Percentiles rank a stretch among this genome's conserved stretches.
Evolutionary conservation across 208 protist genomes (phyloP).

Genomic region (Trichomonas vaginalis): DNA sequence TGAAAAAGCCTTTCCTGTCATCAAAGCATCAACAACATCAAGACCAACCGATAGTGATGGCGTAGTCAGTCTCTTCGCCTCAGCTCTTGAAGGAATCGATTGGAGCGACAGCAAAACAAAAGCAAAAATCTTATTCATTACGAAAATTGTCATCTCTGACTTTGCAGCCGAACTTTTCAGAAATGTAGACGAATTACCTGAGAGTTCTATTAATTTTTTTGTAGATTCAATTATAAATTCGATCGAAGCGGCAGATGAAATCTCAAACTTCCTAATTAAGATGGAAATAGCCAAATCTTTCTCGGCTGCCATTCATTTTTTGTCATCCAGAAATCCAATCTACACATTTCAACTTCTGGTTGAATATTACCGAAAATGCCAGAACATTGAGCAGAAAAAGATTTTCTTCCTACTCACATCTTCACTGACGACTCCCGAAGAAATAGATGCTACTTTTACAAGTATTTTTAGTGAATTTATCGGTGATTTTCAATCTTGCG

Average conservation of each 20-base stretch:
- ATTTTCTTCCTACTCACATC: neutral
- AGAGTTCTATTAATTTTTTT: neutral
- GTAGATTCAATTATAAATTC: neutral
- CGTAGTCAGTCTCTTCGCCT: neutral
- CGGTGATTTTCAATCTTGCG: neutral
- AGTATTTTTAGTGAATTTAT: neutral
- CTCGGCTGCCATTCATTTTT: neutral
- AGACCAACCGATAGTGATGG: neutral
- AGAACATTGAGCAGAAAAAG: neutral
- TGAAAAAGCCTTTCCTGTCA: neutral
- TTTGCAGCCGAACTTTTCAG: neutral
- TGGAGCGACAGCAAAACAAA: neutral
- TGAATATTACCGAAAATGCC: neutral
- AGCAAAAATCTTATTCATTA: neutral
- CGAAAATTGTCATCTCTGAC: neutral
- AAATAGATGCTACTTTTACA: neutral
- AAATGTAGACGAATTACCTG: neutral
- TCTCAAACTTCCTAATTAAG: neutral
- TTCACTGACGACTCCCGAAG: neutral
- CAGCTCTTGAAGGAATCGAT: neutral
- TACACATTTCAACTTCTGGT: neutral
- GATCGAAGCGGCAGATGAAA: neutral
- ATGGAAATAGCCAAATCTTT: neutral
- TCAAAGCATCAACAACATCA: neutral
- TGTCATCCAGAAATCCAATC: neutral